Evolutionary conservation across 169 alveolate genomes (phyloP).

Genomic region (Theileria orientalis): DNA sequence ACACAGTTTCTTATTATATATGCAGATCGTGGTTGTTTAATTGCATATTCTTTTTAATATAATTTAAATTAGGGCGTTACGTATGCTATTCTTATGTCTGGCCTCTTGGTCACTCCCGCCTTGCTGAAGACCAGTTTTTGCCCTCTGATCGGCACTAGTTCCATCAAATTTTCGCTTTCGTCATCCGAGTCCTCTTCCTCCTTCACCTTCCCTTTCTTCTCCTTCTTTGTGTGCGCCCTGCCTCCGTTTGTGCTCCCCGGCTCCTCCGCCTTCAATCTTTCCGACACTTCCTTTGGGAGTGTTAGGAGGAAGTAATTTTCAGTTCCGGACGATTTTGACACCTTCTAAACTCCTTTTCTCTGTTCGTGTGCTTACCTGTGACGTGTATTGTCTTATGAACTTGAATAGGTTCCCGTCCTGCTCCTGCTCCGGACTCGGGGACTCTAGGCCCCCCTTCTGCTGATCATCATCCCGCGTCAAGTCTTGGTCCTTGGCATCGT

Average conservation of each 20-base stretch:
- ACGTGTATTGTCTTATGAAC: conserved; percentile 57
- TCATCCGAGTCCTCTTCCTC: background rate
- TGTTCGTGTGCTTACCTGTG: conserved; percentile 40
- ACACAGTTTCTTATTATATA: too few species aligned
- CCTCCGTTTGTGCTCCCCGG: too few species aligned
- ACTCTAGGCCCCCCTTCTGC: background rate
- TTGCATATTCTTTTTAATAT: too few species aligned
- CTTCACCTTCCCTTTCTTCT: background rate
- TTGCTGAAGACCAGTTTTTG: conserved; percentile 56
- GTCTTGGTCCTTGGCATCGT: background rate
- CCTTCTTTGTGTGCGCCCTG: conserved; percentile 31
- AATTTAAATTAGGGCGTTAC: background rate
- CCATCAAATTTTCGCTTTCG: conserved; percentile 16
- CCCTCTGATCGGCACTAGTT: conserved; percentile 58
- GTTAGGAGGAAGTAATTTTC: conserved; percentile 58
- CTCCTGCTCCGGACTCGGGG: background rate
- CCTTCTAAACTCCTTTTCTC: conserved; percentile 9
- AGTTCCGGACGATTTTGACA: conserved; percentile 35
- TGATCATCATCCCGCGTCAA: background rate
- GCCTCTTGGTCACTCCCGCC: conserved; percentile 60
- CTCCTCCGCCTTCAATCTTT: conserved; percentile 11
- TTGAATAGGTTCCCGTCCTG: conserved; percentile 22
- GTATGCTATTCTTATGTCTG: conserved; percentile 43
- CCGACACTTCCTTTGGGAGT: conserved; percentile 31
- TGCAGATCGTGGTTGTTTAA: too few species aligned